phyloP scores from a whole-genome alignment of 495 filamentous ascomycete genomes.

The Hypoxylon perforatum region DNA sequence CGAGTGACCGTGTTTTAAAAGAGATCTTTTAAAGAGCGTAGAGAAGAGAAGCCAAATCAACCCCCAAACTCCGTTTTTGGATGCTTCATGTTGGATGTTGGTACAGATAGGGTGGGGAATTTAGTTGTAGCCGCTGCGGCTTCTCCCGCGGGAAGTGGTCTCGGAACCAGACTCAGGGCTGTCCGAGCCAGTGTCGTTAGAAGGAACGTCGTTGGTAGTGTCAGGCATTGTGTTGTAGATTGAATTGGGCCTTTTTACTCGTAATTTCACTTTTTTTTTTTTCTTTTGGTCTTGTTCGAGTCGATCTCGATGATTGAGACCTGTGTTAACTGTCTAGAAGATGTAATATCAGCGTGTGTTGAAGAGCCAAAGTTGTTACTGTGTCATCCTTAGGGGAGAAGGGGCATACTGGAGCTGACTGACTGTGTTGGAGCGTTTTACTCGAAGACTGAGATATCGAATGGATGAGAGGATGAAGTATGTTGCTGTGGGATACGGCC shows the following conservation, averaged over 20 bases:
- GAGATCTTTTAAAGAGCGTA: conserved; percentile 1
- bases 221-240: conserved; percentile 37
- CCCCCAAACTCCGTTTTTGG: conserved; percentile 25
- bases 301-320: no score
- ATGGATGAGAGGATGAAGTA: conserved; percentile 8
- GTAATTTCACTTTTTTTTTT: background rate
- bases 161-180: conserved; percentile 30
- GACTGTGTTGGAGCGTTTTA: background rate
- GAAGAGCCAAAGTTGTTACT: no score
- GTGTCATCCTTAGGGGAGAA: no score
- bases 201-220: conserved; percentile 29
- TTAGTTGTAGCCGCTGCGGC: conserved; percentile 42
- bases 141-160: conserved; percentile 25
- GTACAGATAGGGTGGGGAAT: conserved; percentile 7
- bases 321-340: no score
- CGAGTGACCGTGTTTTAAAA: background rate
- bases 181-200: conserved; percentile 38
- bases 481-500: conserved; percentile 13
- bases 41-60: conserved; percentile 9
- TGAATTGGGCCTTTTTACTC: background rate
- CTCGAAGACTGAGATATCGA: conserved; percentile 1
- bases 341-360: no score
- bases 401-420: no score
- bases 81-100: conserved; percentile 15
- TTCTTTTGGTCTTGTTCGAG: background rate